These are phyloP conservation scores for Trichophyton benhamiae DNA, from an alignment of 2,329 filamentous ascomycete genomes.

Conservation along the genomic window DNA sequence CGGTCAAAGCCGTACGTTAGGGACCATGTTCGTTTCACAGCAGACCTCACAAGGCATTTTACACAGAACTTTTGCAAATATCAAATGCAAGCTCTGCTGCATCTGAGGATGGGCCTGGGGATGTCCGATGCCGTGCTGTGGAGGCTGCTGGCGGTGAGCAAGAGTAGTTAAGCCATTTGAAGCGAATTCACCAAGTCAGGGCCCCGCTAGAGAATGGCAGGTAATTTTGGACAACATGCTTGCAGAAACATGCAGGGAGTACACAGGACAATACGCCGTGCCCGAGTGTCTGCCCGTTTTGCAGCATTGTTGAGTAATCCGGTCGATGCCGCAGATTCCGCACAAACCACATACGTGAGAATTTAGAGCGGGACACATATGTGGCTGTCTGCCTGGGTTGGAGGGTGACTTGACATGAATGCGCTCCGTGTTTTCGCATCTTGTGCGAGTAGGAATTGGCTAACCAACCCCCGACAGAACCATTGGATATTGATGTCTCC, in stretches of 20 bases:
- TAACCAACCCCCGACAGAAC: neutral
- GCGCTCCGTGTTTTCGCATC: neutral
- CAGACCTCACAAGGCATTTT: neutral
- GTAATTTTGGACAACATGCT: neutral
- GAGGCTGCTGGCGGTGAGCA: neutral
- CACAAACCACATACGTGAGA: neutral
- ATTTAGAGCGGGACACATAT: no score
- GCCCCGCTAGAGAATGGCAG: neutral
- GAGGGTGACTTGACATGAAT: neutral
- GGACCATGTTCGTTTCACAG: neutral
- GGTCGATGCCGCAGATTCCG: neutral
- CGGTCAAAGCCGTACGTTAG: neutral
- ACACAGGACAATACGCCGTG: neutral
- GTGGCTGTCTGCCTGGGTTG: neutral
- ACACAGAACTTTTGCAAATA: neutral
- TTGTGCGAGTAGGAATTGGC: neutral
- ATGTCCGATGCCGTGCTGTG: no score
- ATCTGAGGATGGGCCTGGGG: neutral
- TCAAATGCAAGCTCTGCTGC: neutral
- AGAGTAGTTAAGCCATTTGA: neutral
- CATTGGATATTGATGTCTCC: neutral
- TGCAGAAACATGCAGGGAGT: neutral
- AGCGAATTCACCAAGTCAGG: neutral
- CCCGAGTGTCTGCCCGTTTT: neutral
- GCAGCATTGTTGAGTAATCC: neutral